Conservation (phyloP, 306 rosid genomes). For the Dryas alaskensis region DNA sequence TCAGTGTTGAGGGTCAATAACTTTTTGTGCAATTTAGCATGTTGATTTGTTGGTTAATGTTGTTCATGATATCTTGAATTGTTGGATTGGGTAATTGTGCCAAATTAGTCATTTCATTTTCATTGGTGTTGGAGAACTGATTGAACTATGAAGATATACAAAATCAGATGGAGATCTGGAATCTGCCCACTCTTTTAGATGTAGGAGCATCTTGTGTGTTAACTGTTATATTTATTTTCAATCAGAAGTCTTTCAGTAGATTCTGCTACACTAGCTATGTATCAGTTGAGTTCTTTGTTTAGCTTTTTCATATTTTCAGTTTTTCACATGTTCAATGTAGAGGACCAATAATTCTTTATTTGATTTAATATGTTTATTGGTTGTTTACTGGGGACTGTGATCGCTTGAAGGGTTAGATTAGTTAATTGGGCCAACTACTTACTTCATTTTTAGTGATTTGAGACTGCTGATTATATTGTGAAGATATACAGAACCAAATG, state of each 20-base stretch:
- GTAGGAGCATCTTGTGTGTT: not conserved
- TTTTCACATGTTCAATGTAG: not conserved
- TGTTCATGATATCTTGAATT: not conserved
- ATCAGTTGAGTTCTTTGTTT: not conserved
- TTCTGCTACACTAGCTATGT: not conserved
- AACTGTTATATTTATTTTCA: not conserved
- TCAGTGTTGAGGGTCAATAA: not conserved
- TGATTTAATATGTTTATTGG: not conserved
- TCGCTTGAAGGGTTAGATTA: not conserved
- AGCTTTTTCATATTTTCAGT: slow-evolving; percentile 6
- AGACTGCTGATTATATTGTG: not conserved
- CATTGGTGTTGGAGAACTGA: not conserved
- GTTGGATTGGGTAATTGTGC: slow-evolving; percentile 1
- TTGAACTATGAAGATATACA: not conserved
- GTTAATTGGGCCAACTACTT: not conserved
- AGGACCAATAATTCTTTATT: not conserved
- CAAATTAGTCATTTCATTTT: not conserved
- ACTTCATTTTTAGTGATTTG: not conserved
- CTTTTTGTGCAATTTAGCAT: not conserved
- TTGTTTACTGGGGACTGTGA: not conserved
- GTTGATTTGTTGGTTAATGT: not conserved
- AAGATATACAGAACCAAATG: too few relatives aligned
- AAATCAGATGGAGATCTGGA: not conserved
- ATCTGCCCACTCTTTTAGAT: not conserved
- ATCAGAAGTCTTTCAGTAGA: not conserved